phyloP scores from a whole-genome alignment of 2,329 filamentous ascomycete genomes.

The Gaeumannomyces tritici region DNA sequence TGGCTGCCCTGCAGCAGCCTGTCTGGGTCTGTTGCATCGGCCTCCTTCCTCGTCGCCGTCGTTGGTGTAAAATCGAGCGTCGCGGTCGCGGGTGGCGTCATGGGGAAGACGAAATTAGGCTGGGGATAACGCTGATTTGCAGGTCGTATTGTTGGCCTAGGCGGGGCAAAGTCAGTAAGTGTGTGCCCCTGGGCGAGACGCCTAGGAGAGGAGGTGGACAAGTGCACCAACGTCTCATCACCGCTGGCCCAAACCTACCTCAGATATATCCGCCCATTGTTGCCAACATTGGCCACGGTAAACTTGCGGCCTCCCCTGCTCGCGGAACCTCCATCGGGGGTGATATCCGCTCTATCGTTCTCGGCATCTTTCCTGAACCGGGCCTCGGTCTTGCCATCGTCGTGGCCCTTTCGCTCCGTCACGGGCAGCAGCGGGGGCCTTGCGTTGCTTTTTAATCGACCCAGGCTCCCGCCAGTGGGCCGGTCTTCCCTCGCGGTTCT shows the following conservation, averaged over 20 bases:
- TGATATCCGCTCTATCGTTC: constrained; percentile 47
- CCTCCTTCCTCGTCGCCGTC: background rate
- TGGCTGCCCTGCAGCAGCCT: constrained; percentile 21
- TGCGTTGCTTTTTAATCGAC: constrained; percentile 15
- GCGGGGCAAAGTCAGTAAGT: background rate
- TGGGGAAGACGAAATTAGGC: constrained; percentile 49
- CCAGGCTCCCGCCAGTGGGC: constrained; percentile 8
- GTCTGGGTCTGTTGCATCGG: background rate
- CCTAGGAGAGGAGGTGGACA: too few relatives aligned
- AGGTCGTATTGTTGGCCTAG: constrained; percentile 51
- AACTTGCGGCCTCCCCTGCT: constrained; percentile 63
- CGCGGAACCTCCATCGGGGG: constrained; percentile 50
- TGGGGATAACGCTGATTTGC: constrained; percentile 52
- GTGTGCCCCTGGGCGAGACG: too few relatives aligned
- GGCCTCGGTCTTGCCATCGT: constrained; percentile 23
- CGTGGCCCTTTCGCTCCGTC: constrained; percentile 35
- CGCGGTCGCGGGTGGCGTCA: constrained; percentile 50
- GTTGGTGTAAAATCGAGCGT: constrained; percentile 37
- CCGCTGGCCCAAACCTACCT: constrained; percentile 43
- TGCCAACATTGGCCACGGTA: constrained; percentile 71
- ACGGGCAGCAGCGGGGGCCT: constrained; percentile 31
- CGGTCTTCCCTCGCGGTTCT: constrained; percentile 5
- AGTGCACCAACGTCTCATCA: constrained; percentile 4
- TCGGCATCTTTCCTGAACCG: constrained; percentile 42
- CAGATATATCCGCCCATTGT: constrained; percentile 74